These are phyloP conservation scores for Rhypophila decipiens DNA, from an alignment of 495 filamentous ascomycete genomes.

Conservation along the genomic window DNA sequence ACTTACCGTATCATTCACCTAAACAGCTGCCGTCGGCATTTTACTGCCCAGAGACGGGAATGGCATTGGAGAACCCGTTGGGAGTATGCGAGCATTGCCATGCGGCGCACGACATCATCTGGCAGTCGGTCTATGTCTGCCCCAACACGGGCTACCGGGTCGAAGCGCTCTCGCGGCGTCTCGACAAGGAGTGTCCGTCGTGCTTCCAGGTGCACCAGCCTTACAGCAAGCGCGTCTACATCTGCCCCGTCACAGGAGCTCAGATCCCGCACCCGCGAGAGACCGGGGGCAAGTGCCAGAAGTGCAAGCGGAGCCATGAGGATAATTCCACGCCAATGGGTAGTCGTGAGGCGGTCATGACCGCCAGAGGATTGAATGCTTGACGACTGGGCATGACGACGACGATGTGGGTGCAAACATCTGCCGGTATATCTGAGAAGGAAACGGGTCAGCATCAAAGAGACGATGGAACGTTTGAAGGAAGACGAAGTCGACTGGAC, in stretches of 20 bases:
- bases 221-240: conserved; percentile 23
- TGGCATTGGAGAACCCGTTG: conserved; percentile 15
- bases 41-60: conserved; percentile 25
- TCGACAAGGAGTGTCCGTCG: conserved; percentile 21
- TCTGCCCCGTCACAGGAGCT: conserved; percentile 27
- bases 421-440: too few species aligned
- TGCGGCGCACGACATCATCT: conserved; percentile 27
- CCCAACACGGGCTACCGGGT: conserved; percentile 30
- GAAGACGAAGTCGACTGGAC: too few species aligned
- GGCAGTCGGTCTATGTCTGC: conserved; percentile 27
- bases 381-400: too few species aligned
- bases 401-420: not conserved
- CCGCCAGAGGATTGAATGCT: not conserved
- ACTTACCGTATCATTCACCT: not conserved
- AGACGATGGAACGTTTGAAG: too few species aligned
- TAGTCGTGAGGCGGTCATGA: conserved; percentile 15
- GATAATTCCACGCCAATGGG: conserved; percentile 23
- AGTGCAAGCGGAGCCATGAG: conserved; percentile 21
- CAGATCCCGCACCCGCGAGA: conserved; percentile 21
- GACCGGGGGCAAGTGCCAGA: conserved; percentile 20
- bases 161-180: conserved; percentile 9
- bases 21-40: conserved; percentile 10
- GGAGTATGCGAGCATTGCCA: conserved; percentile 22
- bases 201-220: conserved; percentile 27
- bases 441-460: too few species aligned